Percentiles rank a stretch among this genome's conserved stretches.
Conservation (phyloP, 805 yeast genomes). For the Saccharomycopsis sp. region DNA sequence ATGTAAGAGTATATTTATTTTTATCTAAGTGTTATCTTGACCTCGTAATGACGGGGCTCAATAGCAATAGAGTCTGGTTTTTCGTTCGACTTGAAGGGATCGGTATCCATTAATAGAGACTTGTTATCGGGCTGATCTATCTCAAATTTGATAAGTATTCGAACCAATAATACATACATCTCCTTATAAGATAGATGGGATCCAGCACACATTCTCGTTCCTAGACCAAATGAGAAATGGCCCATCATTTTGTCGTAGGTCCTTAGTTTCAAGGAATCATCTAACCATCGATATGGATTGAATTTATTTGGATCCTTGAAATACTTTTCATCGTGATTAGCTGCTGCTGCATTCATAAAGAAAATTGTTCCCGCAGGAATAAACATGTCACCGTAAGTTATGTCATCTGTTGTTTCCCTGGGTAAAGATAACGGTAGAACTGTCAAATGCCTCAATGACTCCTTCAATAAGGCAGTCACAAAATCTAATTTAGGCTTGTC, state of each 20-base stretch:
- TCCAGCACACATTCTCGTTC: conserved; percentile 70
- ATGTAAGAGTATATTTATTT: background rate
- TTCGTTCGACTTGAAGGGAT: conserved; percentile 46
- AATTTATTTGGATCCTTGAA: conserved; percentile 42
- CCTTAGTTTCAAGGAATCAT: conserved; percentile 23
- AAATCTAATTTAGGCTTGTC: conserved; percentile 37
- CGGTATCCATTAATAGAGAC: conserved; percentile 34
- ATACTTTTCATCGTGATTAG: conserved; percentile 50
- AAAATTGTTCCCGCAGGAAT: conserved; percentile 54
- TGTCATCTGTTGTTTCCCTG: conserved; percentile 46
- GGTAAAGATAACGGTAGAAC: conserved; percentile 67
- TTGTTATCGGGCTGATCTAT: conserved; percentile 37
- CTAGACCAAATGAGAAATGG: conserved; percentile 59
- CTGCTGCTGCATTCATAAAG: conserved; percentile 64
- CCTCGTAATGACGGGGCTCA: conserved; percentile 37
- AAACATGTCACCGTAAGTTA: conserved; percentile 33
- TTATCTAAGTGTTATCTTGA: background rate
- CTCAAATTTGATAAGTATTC: conserved; percentile 46
- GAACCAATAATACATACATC: conserved; percentile 49
- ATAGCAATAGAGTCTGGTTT: conserved; percentile 56
- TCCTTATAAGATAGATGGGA: conserved; percentile 57
- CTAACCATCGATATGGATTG: conserved; percentile 48
- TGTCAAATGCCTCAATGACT: conserved; percentile 54
- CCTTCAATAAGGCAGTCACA: conserved; percentile 52
- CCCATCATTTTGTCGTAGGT: conserved; percentile 13